Evolutionary conservation across 768 basidiomycete species (phyloP).

Genomic region (Auricularia cornea): DNA sequence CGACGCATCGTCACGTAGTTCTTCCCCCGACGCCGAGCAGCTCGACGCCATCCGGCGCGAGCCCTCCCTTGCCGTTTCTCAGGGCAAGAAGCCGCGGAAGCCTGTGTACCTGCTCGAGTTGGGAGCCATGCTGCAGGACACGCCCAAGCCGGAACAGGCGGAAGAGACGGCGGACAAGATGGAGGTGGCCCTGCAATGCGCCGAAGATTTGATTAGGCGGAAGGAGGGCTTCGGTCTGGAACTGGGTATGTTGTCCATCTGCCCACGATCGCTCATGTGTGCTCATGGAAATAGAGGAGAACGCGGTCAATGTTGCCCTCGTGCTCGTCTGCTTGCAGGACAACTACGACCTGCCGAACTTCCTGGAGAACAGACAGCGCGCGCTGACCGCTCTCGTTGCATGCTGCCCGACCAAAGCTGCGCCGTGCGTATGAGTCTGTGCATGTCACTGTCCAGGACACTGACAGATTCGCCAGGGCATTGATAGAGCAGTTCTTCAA

Average conservation of each 20-base stretch:
- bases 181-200: slow-evolving; percentile 71
- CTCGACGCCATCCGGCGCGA: slow-evolving; percentile 80
- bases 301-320: slow-evolving; percentile 73
- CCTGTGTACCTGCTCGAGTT: slow-evolving; percentile 91
- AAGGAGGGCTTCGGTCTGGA: slow-evolving; percentile 84
- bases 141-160: slow-evolving; percentile 45
- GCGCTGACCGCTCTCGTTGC: slow-evolving; percentile 72
- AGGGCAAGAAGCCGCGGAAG: slow-evolving; percentile 55
- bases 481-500: slow-evolving; percentile 91
- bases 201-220: slow-evolving; percentile 74
- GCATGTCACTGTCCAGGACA: not conserved
- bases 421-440: slow-evolving; percentile 53
- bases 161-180: slow-evolving; percentile 64
- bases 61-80: slow-evolving; percentile 65
- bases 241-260: slow-evolving; percentile 48
- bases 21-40: slow-evolving; percentile 74
- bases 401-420: slow-evolving; percentile 67
- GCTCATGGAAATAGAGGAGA: slow-evolving; percentile 56
- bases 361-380: slow-evolving; percentile 66
- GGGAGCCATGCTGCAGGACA: slow-evolving; percentile 61
- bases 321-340: slow-evolving; percentile 68
- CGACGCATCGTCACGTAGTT: slow-evolving; percentile 54
- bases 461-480: slow-evolving; percentile 48
- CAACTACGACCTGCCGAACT: slow-evolving; percentile 75
- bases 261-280: slow-evolving; percentile 4